Evolutionary conservation across 2,329 filamentous ascomycete genomes (phyloP), one percentile per base, ranked within the genome.

Genomic region (Penicillium sp.): DNA sequence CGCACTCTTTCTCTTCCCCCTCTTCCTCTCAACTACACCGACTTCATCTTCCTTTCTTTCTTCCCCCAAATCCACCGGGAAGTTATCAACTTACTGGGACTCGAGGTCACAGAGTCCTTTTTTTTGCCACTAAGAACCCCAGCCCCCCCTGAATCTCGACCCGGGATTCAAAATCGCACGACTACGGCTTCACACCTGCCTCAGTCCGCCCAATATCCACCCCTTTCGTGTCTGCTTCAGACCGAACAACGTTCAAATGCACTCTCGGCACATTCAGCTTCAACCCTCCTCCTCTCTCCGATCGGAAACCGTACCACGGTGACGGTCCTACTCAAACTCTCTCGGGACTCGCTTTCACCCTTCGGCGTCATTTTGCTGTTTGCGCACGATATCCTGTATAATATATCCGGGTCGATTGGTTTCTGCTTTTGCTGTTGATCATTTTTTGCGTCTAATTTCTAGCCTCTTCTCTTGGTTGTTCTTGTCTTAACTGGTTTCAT

Each of bases 321-420:
- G 77, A 79, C 77, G 73, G 75, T 73, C 70, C 64, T 72, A 66
- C 60, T 67, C 61, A 39, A 52, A 39, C 64, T 62, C 61, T 63
- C 62, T 54, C 57, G 61, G 51, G 64, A 62, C 60, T 60, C 55
- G 55, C 63, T 56, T 62, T 59, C 50, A 65, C 58, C 55, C 61
- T 69, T 17, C 69, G 72, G 73, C 71, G 72, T 75, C 73, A 63
- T 68, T 72, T 69, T 69, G 66, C 62, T 68, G 69, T 71, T 58
- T 62, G 57, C 67, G 67, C 66, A 69, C 69, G 74, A 78, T 78
- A 78, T 76, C 75, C 75, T 78, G 76, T 78, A 78, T 72, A 77
- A 78, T 78, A 77, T 75, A 76, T 67, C 65, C 68, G 72, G 68
- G 67, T 69, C 72, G 64, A 67, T 65, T 64, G 63, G 64, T 63